A percentile compares a stretch with the other conserved stretches of the same genome.
These are phyloP conservation scores for Cicer cuneatum DNA, from an alignment of 306 rosid genomes.

Conservation along the genomic window DNA sequence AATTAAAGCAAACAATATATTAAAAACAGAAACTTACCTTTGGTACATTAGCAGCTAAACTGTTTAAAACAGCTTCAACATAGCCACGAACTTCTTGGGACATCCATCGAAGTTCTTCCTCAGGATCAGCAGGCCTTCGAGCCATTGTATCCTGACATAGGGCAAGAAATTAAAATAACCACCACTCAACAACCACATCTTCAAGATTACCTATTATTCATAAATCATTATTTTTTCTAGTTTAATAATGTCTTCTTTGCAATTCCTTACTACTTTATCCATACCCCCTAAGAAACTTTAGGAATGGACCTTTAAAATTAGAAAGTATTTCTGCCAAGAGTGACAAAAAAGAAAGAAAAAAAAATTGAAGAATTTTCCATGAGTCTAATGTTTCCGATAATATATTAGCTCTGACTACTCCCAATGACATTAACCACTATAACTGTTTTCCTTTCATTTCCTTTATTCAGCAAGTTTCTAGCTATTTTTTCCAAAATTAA, in stretches of 20 bases:
- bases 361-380: neutral
- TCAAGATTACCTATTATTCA: conserved; percentile 18
- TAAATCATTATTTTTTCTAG: neutral
- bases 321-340: neutral
- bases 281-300: neutral
- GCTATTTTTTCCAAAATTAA: neutral
- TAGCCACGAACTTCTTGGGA: conserved; percentile 99
- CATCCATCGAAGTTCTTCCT: conserved; percentile 99
- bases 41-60: conserved; percentile 98
- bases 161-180: conserved; percentile 24
- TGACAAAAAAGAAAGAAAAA: neutral
- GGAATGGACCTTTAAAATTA: conserved; percentile 7
- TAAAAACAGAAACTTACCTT: conserved; percentile 59
- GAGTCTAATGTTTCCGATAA: no score
- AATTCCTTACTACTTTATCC: neutral
- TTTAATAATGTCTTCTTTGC: neutral
- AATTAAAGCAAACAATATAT: neutral
- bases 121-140: conserved; percentile 97
- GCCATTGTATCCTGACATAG: conserved; percentile 78
- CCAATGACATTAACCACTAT: neutral
- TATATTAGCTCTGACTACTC: no score
- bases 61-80: conserved; percentile 96
- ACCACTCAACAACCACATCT: conserved; percentile 2
- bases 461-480: neutral
- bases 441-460: neutral